These are phyloP conservation scores for Diatrype stigma DNA, from an alignment of 2,329 filamentous ascomycete genomes.

Conservation along the genomic window DNA sequence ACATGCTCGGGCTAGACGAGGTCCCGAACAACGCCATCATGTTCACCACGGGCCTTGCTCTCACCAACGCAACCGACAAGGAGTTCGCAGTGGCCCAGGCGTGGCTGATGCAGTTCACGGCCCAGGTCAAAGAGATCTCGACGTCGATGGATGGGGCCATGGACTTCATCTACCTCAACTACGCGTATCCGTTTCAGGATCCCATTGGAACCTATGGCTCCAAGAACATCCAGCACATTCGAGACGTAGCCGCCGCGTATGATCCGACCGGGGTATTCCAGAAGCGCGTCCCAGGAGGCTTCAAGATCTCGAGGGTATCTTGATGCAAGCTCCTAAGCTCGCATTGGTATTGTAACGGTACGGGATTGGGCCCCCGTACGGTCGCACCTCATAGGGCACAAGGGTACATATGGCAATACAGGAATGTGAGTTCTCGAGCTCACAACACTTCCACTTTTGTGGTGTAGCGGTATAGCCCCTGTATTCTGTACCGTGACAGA, in stretches of 20 bases:
- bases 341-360: background rate
- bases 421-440: too few relatives aligned
- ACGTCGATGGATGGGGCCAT: slow-evolving; percentile 17
- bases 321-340: too few relatives aligned
- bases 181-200: slow-evolving; percentile 25
- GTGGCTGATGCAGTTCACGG: slow-evolving; percentile 10
- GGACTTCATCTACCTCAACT: slow-evolving; percentile 29
- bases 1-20: slow-evolving; percentile 23
- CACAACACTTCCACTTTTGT: too few relatives aligned
- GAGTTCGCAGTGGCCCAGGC: slow-evolving; percentile 12
- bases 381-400: too few relatives aligned
- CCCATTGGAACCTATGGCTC: slow-evolving; percentile 25
- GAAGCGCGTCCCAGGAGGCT: slow-evolving; percentile 27
- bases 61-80: slow-evolving; percentile 6
- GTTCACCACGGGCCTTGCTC: slow-evolving; percentile 14
- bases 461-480: too few relatives aligned
- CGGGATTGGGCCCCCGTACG: too few relatives aligned
- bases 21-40: slow-evolving; percentile 15
- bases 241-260: slow-evolving; percentile 21
- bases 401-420: too few relatives aligned
- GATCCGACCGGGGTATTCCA: slow-evolving; percentile 27
- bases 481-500: too few relatives aligned
- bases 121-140: slow-evolving; percentile 14
- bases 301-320: slow-evolving; percentile 23
- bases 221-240: slow-evolving; percentile 21